Conservation (phyloP, 108 stramenopile species). For the Ochromonas danica region DNA sequence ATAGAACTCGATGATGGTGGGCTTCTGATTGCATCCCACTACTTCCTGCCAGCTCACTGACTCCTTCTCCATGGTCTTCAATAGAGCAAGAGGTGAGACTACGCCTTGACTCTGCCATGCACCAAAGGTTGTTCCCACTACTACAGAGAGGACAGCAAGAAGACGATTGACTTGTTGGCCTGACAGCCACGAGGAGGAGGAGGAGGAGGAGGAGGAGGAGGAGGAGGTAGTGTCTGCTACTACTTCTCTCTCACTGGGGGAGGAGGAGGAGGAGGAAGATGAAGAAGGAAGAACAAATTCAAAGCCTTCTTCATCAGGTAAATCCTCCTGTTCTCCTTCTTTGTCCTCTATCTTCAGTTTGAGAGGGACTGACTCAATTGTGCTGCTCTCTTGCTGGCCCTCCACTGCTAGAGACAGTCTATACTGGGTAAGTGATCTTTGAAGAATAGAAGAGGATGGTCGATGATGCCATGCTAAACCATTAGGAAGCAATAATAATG, state of each 20-base stretch:
- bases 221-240: slow-evolving; percentile 13
- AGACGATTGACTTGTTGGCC: slow-evolving; percentile 14
- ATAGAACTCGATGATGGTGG: background rate
- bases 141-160: no score
- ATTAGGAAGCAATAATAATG: slow-evolving; percentile 17
- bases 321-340: slow-evolving; percentile 15
- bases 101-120: no score
- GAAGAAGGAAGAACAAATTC: slow-evolving; percentile 16
- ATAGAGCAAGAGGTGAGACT: background rate
- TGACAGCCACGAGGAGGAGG: slow-evolving; percentile 12
- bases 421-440: slow-evolving; percentile 16
- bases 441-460: slow-evolving; percentile 15
- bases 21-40: background rate
- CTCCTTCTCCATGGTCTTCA: background rate
- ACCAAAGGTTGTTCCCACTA: no score
- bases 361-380: slow-evolving; percentile 14
- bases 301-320: slow-evolving; percentile 15
- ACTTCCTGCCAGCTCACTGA: background rate
- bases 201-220: slow-evolving; percentile 12
- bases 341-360: slow-evolving; percentile 16
- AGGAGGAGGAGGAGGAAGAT: slow-evolving; percentile 9
- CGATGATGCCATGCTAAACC: slow-evolving; percentile 14
- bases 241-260: slow-evolving; percentile 13
- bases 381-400: slow-evolving; percentile 12
- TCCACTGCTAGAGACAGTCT: slow-evolving; percentile 14